Evolutionary conservation across 208 protist species (phyloP), one percentile per base, ranked within the genome.

Genomic region (Borovskyia barvae): DNA sequence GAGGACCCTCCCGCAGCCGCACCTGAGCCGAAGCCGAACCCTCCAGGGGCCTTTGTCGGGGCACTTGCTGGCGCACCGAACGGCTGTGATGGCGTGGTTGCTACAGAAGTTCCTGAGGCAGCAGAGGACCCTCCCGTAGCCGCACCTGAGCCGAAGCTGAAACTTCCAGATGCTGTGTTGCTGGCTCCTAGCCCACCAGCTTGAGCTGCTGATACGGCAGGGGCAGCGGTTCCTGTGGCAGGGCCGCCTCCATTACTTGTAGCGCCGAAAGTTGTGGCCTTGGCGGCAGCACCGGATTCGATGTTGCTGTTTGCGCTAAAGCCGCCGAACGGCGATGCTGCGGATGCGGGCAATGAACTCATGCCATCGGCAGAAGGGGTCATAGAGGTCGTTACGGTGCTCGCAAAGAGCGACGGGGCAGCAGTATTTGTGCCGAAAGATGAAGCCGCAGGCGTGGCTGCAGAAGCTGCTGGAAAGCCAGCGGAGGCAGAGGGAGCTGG

Each of bases 341-440:
- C 25, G 11, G 33, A 14, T 39, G 33, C 33, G 33, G 33, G 33
- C 9, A 14, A 8, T 39, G 33, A 39, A 14, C 9, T 39, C 33
- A 14, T 39, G 33, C 33, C n/a, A n/a, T n/a, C n/a, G n/a, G n/a
- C n/a, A n/a, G n/a, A n/a, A n/a, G n/a, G n/a, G n/a, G n/a, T n/a
- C n/a, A n/a, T n/a, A n/a, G n/a, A n/a, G n/a, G n/a, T n/a, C n/a
- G n/a, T n/a, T n/a, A n/a, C n/a, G n/a, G n/a, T n/a, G n/a, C n/a
- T n/a, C n/a, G n/a, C n/a, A n/a, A n/a, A n/a, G n/a, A n/a, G n/a
- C n/a, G n/a, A n/a, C 24, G 64, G 28, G 17, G 65, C 56, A 37
- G 50, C n/a, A n/a, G n/a, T n/a, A n/a, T n/a, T n/a, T n/a, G 36
- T 19, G 19, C 57, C 54, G 25, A 71, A 71, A 19, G 39, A 22